Evolutionary conservation across 129 eudicot species (phyloP), one percentile per base, ranked within the genome.

Genomic region (Glebionis coronaria): DNA sequence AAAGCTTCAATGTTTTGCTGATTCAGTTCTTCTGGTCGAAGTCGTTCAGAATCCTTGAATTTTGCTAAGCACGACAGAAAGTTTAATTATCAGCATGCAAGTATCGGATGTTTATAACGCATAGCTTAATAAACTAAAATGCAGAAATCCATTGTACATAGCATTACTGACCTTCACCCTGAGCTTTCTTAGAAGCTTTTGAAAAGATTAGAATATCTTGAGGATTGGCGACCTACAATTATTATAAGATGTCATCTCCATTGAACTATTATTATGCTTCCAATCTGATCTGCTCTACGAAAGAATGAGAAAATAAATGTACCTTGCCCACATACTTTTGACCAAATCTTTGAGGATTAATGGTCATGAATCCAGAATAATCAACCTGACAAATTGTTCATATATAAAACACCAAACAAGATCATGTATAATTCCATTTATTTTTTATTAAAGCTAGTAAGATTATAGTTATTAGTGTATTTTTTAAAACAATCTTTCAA

Each of bases 241-340:
- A 15, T 49, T n/a, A 61, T 67, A 52, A 14, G 16, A 68, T 19
- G 73, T 70, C 71, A 74, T 69, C 9, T 38, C 18, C 46, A 58
- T 59, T 65, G 42, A 50, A 52, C 59, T 19, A 60, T 56, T 31
- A 20, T 14, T 0, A 78, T 9, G 15, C 38, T 27, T 62, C 18
- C 21, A 68, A 56, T 14, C 31, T 52, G 38, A 58, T 44, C 54
- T 40, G 58, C 40, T 54, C 27, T 50, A 21, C 42, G 2, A 68
- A 16, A 13, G 14, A 42, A 64, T 44, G 63, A 67, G 15, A 51
- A 60, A 52, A 62, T 40, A 4, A 31, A 21, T n/a, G 42, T 84
- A 93, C 99, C 99, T 89, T 93, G 31, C 99, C 99, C 52, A 93
- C 99, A 82, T 89, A 93, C 60, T 93, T 93, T 68, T 93, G 99